These are phyloP conservation scores for Xylaria scruposa DNA, from an alignment of 495 filamentous ascomycete species.

Conservation along the genomic window DNA sequence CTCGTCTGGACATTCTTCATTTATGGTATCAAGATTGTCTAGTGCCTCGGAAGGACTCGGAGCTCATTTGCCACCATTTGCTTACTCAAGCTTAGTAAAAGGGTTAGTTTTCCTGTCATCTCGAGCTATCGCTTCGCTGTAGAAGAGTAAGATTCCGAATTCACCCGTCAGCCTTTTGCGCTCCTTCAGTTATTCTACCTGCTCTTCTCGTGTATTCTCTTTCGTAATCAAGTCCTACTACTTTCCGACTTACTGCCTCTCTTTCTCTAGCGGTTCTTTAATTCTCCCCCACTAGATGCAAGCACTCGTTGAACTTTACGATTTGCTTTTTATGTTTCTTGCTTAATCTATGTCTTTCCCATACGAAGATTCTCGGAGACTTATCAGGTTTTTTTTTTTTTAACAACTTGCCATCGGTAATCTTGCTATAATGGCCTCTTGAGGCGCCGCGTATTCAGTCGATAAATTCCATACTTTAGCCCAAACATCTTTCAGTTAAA, in stretches of 20 bases:
- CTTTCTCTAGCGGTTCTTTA: background rate
- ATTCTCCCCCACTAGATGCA: background rate
- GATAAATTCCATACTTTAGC: background rate
- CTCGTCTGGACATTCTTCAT: background rate
- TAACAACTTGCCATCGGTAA: background rate
- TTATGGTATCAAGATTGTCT: background rate
- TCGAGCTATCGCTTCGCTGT: background rate
- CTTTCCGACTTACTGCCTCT: background rate
- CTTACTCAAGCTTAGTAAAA: background rate
- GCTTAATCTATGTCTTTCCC: background rate
- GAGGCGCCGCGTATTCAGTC: background rate
- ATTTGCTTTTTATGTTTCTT: background rate
- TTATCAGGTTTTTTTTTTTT: background rate
- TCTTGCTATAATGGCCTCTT: background rate
- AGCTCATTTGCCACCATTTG: background rate
- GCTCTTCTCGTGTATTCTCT: constrained; percentile 7
- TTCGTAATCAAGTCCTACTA: background rate
- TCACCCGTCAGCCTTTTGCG: background rate
- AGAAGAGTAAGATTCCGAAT: background rate
- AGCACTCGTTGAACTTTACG: background rate
- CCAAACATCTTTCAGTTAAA: background rate
- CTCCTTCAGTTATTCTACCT: background rate
- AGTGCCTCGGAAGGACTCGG: background rate
- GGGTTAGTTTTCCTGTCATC: background rate
- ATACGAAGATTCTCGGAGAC: background rate